phyloP scores from a whole-genome alignment of 129 eudicot genomes.

The Centrapalus pauciflorus region DNA sequence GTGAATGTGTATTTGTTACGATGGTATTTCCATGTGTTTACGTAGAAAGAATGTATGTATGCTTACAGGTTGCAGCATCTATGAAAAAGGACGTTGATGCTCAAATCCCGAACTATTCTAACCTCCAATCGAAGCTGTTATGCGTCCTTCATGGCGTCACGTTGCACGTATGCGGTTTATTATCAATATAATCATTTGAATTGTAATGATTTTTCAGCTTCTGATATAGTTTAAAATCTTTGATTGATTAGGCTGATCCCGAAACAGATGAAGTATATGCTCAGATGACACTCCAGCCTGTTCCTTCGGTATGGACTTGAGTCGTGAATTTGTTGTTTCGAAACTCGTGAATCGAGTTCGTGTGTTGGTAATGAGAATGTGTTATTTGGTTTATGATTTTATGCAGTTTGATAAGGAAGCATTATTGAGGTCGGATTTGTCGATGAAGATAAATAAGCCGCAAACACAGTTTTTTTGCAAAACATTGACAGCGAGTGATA shows the following conservation, averaged over 20 bases:
- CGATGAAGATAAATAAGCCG: constrained; percentile 72
- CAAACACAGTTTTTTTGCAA: constrained; percentile 93
- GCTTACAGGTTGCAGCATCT: constrained; percentile 89
- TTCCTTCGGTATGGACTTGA: constrained; percentile 61
- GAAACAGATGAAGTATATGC: constrained; percentile 99
- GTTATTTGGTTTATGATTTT: not conserved
- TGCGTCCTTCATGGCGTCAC: constrained; percentile 87
- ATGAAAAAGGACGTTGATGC: constrained; percentile 88
- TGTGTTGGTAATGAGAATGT: not conserved
- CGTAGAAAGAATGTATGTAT: too few relatives aligned
- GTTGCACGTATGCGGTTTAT: constrained; percentile 52
- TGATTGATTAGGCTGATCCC: constrained; percentile 71
- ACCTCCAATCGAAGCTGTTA: constrained; percentile 75
- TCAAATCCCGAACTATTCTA: constrained; percentile 93
- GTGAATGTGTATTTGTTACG: too few relatives aligned
- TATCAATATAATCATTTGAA: not conserved
- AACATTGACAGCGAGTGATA: constrained; percentile 97
- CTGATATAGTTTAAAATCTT: not conserved
- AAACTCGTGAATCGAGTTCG: too few relatives aligned
- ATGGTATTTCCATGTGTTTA: constrained; percentile 16
- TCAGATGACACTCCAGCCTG: constrained; percentile 95
- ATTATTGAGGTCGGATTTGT: constrained; percentile 78
- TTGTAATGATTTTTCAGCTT: not conserved
- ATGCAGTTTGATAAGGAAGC: constrained; percentile 92
- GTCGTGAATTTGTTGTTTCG: not conserved